Evolutionary conservation across 805 yeast species (phyloP), one percentile per base, ranked within the genome.

Genomic region (Metschnikowia baotianmanensis): DNA sequence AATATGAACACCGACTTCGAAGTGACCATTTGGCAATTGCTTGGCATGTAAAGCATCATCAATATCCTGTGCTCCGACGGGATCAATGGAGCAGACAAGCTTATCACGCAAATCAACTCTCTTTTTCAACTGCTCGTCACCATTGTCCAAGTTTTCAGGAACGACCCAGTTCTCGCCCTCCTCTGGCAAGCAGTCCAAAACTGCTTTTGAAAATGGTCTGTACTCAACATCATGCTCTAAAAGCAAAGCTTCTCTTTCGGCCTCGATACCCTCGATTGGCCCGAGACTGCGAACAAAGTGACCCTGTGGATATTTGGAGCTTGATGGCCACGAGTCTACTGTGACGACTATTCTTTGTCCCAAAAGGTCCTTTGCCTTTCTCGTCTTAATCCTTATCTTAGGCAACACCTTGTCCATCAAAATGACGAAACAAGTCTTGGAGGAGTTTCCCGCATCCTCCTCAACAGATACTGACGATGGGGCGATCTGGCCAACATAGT

Each of bases 1-100:
- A 69, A 93, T 93, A 59, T 93, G 99, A 22, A 93, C 99, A 57
- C 99, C 99, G 42, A 93, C 96, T 61, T 93, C 96, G 71, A 78
- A 89, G 59, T 91, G 87, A 0, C 99, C 99, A 61, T 93, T 93
- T 1, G 96, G 89, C 36, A 93, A 72, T 39, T 61, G 59, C 48
- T 76, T 69, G 0, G 98, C 98, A 59, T 93, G 99, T 35, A 93
- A 71, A 1, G 99, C 99, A 69, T 93, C 96, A 69, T 93, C 99
- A 56, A 93, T 93, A 78, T 93, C 99, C 50, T 90, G 97, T 80
- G 98, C 91, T 22, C 85, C 83, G 2, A 97, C 97, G 8, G 99
- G 99, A 72, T 93, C 99, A 53, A 93, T 93, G 18, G 96, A 85
- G 61, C 99, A 93, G 29, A 93, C 86, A 35, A 88, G 70, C 56